A percentile compares a stretch with the other conserved stretches of the same genome.
Evolutionary conservation across 2,329 filamentous ascomycete genomes (phyloP).

Genomic region (Aspergillus tamarii): DNA sequence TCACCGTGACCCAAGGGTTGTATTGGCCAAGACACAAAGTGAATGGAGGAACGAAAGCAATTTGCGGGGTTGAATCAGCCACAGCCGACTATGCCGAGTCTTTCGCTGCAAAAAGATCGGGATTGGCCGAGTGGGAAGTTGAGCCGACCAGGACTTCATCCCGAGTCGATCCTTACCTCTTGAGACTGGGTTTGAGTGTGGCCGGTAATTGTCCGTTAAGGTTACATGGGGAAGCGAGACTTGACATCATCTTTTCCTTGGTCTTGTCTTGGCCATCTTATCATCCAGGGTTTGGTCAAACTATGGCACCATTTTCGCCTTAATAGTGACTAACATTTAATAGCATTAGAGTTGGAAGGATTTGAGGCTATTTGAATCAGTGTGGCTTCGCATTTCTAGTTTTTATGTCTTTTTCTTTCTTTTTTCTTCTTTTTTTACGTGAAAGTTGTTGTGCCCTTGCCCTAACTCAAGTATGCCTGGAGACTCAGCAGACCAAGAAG

Average conservation of each 20-base stretch:
- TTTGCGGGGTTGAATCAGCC: constrained; percentile 1
- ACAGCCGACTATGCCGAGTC: neutral
- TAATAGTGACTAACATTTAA: neutral
- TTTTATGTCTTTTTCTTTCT: neutral
- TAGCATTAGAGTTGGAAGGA: neutral
- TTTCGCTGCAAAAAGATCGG: neutral
- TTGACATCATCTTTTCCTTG: neutral
- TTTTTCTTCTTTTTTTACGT: neutral
- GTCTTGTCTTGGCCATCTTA: neutral
- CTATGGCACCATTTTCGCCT: neutral
- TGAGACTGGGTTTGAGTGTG: neutral
- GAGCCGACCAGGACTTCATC: neutral
- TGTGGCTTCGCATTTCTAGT: neutral
- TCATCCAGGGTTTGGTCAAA: neutral
- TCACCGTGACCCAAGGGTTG: neutral
- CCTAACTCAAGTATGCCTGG: neutral
- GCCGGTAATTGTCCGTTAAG: neutral
- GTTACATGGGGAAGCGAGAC: neutral
- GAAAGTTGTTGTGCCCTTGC: neutral
- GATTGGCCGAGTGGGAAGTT: neutral
- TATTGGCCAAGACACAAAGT: neutral
- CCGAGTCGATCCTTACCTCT: neutral
- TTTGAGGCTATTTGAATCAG: neutral
- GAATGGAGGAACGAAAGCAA: neutral
- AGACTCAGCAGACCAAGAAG: neutral